Conservation (phyloP, 1,284 basidiomycete species). For the Leccinum proliferum region DNA sequence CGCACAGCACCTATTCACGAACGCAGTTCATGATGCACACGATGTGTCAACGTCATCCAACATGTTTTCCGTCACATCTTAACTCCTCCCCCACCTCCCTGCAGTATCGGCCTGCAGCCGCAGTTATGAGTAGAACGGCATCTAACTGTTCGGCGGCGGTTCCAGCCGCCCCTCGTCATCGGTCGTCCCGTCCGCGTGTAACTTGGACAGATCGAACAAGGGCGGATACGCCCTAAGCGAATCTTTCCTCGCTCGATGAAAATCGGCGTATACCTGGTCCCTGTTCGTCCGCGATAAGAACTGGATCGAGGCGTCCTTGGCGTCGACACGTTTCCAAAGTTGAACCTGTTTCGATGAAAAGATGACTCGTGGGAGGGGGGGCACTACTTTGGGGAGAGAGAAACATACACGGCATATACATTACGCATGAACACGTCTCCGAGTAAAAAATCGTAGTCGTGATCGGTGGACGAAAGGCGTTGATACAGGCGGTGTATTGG, state of each 20-base stretch:
- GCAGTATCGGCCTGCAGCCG: background rate
- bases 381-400: too few relatives aligned
- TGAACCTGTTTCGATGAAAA: conserved; percentile 7
- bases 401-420: conserved; percentile 44
- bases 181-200: conserved; percentile 18
- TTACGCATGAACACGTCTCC: conserved; percentile 52
- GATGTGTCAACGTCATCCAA: background rate
- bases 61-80: background rate
- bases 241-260: conserved; percentile 21
- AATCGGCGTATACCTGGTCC: conserved; percentile 30
- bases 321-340: conserved; percentile 16
- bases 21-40: background rate
- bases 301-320: conserved; percentile 33
- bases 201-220: conserved; percentile 20
- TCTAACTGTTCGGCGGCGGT: conserved; percentile 6
- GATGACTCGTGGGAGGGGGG: too few relatives aligned
- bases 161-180: conserved; percentile 19
- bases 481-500: conserved; percentile 35
- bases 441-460: conserved; percentile 39
- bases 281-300: conserved; percentile 32
- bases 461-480: conserved; percentile 22
- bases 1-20: background rate
- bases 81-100: background rate
- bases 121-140: background rate
- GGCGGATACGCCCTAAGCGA: conserved; percentile 28